Evolutionary conservation across 495 filamentous ascomycete species (phyloP).

Genomic region (Rhizodiscina lignyota): DNA sequence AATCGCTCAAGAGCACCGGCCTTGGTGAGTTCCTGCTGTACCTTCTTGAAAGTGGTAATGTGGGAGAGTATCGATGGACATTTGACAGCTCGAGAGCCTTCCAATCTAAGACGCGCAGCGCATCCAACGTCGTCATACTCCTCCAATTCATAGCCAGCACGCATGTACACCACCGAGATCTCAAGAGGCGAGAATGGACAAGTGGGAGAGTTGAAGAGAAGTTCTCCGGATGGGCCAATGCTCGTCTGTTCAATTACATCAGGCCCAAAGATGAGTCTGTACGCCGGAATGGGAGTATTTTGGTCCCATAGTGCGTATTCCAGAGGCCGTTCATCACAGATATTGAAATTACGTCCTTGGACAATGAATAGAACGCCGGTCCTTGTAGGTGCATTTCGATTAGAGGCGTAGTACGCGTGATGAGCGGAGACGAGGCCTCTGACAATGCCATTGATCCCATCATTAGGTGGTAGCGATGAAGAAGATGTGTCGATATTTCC

Average conservation of each 20-base stretch:
- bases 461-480: constrained; percentile 4
- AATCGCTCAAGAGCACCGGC: constrained; percentile 8
- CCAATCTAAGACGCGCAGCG: constrained; percentile 3
- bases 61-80: constrained; percentile 11
- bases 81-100: constrained; percentile 11
- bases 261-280: constrained; percentile 6
- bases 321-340: constrained; percentile 14
- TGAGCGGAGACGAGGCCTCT: constrained; percentile 2
- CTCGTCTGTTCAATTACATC: constrained; percentile 6
- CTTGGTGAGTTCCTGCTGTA: constrained; percentile 10
- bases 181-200: constrained; percentile 5
- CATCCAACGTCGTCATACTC: constrained; percentile 7
- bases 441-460: constrained; percentile 4
- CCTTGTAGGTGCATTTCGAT: neutral
- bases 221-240: too few species aligned
- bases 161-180: constrained; percentile 11
- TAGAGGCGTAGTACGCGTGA: constrained; percentile 3
- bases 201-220: constrained; percentile 1
- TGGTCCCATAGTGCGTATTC: constrained; percentile 11
- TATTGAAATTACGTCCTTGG: constrained; percentile 14
- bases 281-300: constrained; percentile 5
- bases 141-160: constrained; percentile 9
- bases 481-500: neutral
- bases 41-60: constrained; percentile 10
- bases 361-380: constrained; percentile 10